A percentile compares a stretch with the other conserved stretches of the same genome.
Conservation (phyloP, 2,329 filamentous ascomycete species). For the Aureobasidium sp. region DNA sequence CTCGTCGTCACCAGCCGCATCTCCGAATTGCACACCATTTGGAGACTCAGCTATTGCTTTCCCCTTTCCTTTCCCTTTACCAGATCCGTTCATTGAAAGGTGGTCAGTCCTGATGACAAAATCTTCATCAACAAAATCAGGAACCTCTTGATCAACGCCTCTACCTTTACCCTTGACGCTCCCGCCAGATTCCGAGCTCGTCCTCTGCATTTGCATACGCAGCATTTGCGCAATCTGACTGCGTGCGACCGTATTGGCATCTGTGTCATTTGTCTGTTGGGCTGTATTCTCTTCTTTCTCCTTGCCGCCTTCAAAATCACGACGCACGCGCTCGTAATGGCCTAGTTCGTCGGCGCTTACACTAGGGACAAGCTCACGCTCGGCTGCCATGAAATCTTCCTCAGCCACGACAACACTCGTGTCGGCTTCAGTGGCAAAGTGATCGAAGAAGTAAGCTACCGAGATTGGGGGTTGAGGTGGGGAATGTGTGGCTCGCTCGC, state of each 20-base stretch:
- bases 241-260: conserved; percentile 4
- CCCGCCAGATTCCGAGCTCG: conserved; percentile 3
- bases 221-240: conserved; percentile 17
- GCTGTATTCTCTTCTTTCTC: conserved; percentile 35
- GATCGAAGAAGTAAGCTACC: conserved; percentile 94
- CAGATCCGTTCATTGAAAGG: conserved; percentile 24
- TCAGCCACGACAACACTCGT: conserved; percentile 83
- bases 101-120: conserved; percentile 37
- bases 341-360: conserved; percentile 87
- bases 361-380: conserved; percentile 81
- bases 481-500: conserved; percentile 27
- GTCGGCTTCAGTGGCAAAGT: conserved; percentile 75
- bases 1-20: conserved; percentile 33
- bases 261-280: not conserved
- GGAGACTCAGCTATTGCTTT: conserved; percentile 32
- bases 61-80: conserved; percentile 30
- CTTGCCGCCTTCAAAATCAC: conserved; percentile 66
- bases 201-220: conserved; percentile 15
- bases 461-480: conserved; percentile 51
- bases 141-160: conserved; percentile 14
- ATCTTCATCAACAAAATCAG: conserved; percentile 32
- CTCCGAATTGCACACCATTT: conserved; percentile 32
- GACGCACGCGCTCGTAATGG: conserved; percentile 81
- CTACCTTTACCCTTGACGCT: conserved; percentile 29
- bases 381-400: conserved; percentile 75